Evolutionary conservation across 306 rosid species (phyloP), one percentile per base, ranked within the genome.

Genomic region (Cicer cuneatum): DNA sequence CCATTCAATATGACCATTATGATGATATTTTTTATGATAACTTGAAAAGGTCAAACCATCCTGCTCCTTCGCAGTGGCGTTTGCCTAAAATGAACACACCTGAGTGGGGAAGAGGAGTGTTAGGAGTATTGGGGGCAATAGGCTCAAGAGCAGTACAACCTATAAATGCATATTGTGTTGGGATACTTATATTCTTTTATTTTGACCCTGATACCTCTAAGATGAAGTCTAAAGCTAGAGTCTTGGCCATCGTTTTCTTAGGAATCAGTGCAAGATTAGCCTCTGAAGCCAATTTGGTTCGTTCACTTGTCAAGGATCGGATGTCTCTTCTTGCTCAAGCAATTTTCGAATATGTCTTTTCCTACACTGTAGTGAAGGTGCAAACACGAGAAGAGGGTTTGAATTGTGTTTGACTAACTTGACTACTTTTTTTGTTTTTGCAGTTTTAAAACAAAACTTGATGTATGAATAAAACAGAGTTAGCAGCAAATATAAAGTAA

Each of bases 111-210:
- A 88, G 77, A 51, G 88, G 90, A 16, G 39, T 88, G 66, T 88
- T 93, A 66, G 98, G 98, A 81, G 78, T 89, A 80, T 57, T 89
- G 76, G 98, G 96, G 18, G 97, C 97, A 77, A 58, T 91, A 56
- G 93, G 90, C 54, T 91, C 98, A 8, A 90, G 93, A 72, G 96
- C 97, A 72, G 92, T 89, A 6, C 98, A 93, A 16, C 97, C 98
- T 3, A 39, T 88, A 35, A 91, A 93, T 68, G 97, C 97, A 42
- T 89, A 86, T 35, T 88, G 84, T 11, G 97, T 93, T 7, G 98
- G 97, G 72, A 54, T 78, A 66, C 93, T 91, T 15, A 83, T 89
- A 74, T 88, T 92, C 5, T 64, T 87, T 51, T 93, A 88, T 72
- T 91, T 93, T 79, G 90, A 81, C 8, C 16, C 85, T 51, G 83